Conservation (phyloP, 2,329 filamentous ascomycete genomes). For the Exophiala sideris region DNA sequence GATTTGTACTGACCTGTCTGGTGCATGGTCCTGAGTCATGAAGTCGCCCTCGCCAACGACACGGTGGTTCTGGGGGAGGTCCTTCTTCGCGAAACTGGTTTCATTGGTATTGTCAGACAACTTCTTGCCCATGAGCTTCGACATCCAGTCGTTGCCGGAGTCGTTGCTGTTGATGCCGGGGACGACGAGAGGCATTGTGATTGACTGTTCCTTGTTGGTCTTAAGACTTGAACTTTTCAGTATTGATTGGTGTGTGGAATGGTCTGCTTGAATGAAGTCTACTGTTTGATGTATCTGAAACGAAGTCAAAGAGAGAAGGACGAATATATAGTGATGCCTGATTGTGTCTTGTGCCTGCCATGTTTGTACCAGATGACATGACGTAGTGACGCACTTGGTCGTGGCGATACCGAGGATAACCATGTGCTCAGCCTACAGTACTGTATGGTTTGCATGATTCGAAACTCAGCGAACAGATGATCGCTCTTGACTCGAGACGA, state of each 20-base stretch:
- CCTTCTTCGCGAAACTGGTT: slow-evolving; percentile 45
- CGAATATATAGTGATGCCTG: slow-evolving; percentile 1
- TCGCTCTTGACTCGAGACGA: background rate
- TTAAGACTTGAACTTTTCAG: background rate
- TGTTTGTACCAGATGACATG: background rate
- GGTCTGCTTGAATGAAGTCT: too few species aligned
- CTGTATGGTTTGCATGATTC: background rate
- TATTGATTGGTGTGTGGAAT: background rate
- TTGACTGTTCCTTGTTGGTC: background rate
- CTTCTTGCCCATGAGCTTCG: slow-evolving; percentile 47
- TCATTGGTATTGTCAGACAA: slow-evolving; percentile 33
- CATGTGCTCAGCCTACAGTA: background rate
- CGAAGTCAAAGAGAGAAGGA: background rate
- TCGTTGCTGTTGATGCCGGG: slow-evolving; percentile 39
- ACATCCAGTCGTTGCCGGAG: slow-evolving; percentile 35
- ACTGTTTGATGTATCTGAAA: background rate
- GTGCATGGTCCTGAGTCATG: slow-evolving; percentile 41
- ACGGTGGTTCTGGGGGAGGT: slow-evolving; percentile 44
- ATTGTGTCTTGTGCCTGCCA: background rate
- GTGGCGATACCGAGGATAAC: background rate
- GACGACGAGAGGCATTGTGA: slow-evolving; percentile 47
- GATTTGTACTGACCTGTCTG: slow-evolving; percentile 37
- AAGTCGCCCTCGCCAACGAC: slow-evolving; percentile 39
- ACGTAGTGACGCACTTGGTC: background rate
- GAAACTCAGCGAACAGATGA: background rate